Base-by-base conservation (phyloP, 1,284 basidiomycete genomes). In the Singerocomus rubriflavus region DNA sequence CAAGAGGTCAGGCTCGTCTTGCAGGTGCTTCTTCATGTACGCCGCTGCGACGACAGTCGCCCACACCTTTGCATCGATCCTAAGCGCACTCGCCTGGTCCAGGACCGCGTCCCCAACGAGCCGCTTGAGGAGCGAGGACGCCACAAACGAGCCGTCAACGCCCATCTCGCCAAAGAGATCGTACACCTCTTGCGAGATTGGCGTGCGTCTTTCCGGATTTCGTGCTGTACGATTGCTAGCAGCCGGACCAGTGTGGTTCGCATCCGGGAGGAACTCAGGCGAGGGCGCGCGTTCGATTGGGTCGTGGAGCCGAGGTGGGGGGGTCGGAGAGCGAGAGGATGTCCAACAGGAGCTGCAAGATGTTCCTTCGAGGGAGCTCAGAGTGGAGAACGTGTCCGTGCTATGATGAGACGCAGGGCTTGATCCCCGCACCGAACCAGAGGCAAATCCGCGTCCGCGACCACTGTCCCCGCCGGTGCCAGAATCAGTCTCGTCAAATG, bases 111-210 rank as follows among this genome's bases (percentile, higher is more conserved):
- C 50, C 5, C 65, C 68, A 11, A 73, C 61, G n/a, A 73, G 63
- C 9, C n/a, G 43, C 1, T 54, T 51, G 6, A 78, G 63, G 2
- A 57, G 50, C 11, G 63, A 56, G 11, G 60, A 50, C 0, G 36
- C 52, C 7, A 57, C 33, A 58, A 78, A 82, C 0, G 77, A 79
- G 1, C 81, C 81, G 41, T 81, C 74, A 25, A 71, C 69, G 2
- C 52, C 48, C 66, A 80, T 77, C 14, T 76, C 48, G 10, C 52
- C 55, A 14, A 76, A 57, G 17, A 81, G 60, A 5, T 65, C 50
- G 16, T 72, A 55, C 5, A 74, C 67, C 13, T 66, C 57, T 21
- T 56, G 52, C 5, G 54, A 17, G n/a, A 63, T 44, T 1, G 55
- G 52, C 5, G 42, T 48, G 4, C 41, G 48, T 9, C 33, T 27